Percentiles rank a stretch among this genome's conserved stretches.
These are phyloP conservation scores for Cupressus sempervirens DNA, from an alignment of 75 land plant species.

Conservation along the genomic window DNA sequence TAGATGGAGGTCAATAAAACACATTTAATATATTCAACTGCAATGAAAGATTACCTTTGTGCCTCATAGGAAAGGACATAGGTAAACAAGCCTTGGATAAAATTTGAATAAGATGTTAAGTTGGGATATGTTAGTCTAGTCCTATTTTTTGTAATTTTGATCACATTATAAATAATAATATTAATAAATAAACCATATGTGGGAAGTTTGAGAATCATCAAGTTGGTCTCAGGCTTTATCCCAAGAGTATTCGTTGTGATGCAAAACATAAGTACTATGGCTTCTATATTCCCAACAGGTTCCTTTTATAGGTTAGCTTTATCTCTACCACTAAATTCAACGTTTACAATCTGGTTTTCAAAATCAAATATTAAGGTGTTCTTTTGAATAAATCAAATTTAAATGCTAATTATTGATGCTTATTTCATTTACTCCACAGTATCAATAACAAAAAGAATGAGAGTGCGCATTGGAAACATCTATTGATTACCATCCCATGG, in stretches of 20 bases:
- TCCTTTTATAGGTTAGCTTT: slow-evolving; percentile 68
- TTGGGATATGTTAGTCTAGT: no score
- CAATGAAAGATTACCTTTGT: no score
- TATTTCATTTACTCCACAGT: slow-evolving; percentile 51
- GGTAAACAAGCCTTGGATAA: no score
- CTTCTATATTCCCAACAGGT: slow-evolving; percentile 86
- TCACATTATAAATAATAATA: slow-evolving; percentile 51
- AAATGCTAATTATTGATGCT: neutral
- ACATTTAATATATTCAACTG: no score
- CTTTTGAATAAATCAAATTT: neutral
- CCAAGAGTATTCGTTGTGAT: slow-evolving; percentile 66
- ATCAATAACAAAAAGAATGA: slow-evolving; percentile 66
- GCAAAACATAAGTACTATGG: slow-evolving; percentile 69
- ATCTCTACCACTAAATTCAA: neutral
- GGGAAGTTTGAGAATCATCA: slow-evolving; percentile 79
- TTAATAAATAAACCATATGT: slow-evolving; percentile 53
- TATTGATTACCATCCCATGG: slow-evolving; percentile 71
- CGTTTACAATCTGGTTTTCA: neutral
- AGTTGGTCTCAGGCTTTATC: slow-evolving; percentile 56
- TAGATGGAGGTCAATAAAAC: no score
- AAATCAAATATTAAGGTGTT: neutral
- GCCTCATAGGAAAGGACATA: no score
- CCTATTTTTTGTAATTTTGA: no score
- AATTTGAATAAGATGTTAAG: no score
- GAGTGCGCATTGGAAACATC: slow-evolving; percentile 61